Percentiles rank a stretch among this genome's conserved stretches.
Conservation (phyloP, 2,329 filamentous ascomycete genomes). For the Neonectria faginata region DNA sequence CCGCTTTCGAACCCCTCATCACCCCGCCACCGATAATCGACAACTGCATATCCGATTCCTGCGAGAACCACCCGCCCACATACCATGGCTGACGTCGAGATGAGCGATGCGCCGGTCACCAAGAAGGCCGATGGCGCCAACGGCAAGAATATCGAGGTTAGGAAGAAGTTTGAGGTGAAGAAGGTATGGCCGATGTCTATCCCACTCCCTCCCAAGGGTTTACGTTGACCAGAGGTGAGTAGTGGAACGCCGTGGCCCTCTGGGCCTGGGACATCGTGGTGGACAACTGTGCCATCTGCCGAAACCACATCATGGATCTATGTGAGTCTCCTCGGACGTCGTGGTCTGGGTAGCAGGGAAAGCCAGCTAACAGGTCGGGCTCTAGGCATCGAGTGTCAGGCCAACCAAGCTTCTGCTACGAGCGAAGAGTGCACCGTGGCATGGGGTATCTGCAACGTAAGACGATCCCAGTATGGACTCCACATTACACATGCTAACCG, state of each 20-base stretch:
- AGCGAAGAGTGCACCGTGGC: constrained; percentile 98
- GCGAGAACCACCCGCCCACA: constrained; percentile 12
- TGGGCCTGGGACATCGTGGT: constrained; percentile 99
- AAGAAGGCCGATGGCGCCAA: constrained; percentile 66
- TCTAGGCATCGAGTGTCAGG: constrained; percentile 94
- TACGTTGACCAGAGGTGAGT: constrained; percentile 36
- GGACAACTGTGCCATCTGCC: constrained; percentile 98
- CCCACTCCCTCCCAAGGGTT: neutral
- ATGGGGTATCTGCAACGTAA: constrained; percentile 98
- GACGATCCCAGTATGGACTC: constrained; percentile 47
- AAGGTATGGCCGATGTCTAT: constrained; percentile 74
- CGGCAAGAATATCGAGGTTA: constrained; percentile 70
- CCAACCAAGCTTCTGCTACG: constrained; percentile 96
- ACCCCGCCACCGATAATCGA: constrained; percentile 1
- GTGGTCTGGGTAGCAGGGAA: neutral
- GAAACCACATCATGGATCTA: constrained; percentile 99
- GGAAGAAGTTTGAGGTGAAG: constrained; percentile 98
- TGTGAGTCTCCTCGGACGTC: constrained; percentile 67
- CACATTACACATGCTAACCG: constrained; percentile 49
- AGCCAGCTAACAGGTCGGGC: constrained; percentile 28
- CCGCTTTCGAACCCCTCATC: neutral
- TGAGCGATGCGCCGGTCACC: constrained; percentile 83
- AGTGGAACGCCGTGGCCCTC: constrained; percentile 98
- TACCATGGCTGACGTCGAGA: constrained; percentile 93
- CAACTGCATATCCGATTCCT: constrained; percentile 4